Base-by-base conservation (phyloP, 176 grass and related monocot species). In the Aegilops tauschii region DNA sequence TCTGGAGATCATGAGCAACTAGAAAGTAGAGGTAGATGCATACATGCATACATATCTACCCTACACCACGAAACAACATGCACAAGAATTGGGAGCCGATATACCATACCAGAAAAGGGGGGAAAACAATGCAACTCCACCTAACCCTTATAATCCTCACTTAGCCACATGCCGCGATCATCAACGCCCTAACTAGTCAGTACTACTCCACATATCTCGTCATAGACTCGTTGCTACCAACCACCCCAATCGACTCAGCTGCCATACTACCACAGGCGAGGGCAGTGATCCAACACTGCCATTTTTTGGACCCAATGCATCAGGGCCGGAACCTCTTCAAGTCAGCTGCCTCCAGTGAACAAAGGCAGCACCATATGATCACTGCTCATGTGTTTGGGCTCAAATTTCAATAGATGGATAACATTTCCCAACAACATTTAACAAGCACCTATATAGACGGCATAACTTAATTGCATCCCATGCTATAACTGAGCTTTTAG, bases 341-440 rank as follows among this genome's bases (percentile, higher is more conserved):
- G 31, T 47, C 27, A 4, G 36, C 73, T 32, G 42, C 27, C 5
- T 62, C 20, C 44, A 37, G 6, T 36, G 50, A 27, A 27, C 35
- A 69, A 42, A 65, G 12, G 20, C 78, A 27, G 42, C 21, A 28
- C 3, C 8, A 59, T 59, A 59, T 31, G n/a, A 30, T 27, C 34
- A 54, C 17, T 54, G 29, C 37, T 12, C 9, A 56, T 40, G 39
- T 45, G 75, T 14, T 27, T 31, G 30, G 44, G 23, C 8, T 30
- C 30, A 52, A 52, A 76, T 11, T 0, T 5, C 44, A 16, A 76
- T 20, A 52, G 5, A 63, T 65, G 71, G 23, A 39, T 34, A 16
- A 31, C 66, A 36, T 79, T 90, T 86, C 31, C 25, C 32, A 65
- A 6, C 32, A 77, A 69, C 21, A 85, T 77, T 29, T 69, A 86